Conservation (phyloP, 2,329 filamentous ascomycete genomes). For the Truncatella angustata region DNA sequence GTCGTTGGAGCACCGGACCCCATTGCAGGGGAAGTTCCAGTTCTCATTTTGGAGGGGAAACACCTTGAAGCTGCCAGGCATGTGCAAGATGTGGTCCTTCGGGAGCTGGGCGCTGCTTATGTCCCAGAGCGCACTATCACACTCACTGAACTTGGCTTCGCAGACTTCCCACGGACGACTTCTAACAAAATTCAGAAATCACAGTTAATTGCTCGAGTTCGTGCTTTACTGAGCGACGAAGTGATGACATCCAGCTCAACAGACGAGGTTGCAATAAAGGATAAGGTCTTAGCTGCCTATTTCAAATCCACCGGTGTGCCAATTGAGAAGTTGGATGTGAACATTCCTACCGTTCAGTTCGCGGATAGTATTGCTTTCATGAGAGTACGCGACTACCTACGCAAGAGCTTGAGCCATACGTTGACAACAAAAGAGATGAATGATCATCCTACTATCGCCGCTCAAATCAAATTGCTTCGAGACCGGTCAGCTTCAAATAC, state of each 20-base stretch:
- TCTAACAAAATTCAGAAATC: slow-evolving; percentile 1
- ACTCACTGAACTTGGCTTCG: not conserved
- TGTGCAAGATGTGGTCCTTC: not conserved
- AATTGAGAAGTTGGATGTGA: not conserved
- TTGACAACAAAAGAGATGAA: not conserved
- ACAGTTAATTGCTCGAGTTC: not conserved
- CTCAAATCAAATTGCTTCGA: not conserved
- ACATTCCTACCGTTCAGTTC: not conserved
- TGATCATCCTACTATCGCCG: not conserved
- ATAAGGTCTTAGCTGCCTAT: not conserved
- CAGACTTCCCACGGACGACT: not conserved
- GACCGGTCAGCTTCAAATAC: not conserved
- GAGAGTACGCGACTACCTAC: not conserved
- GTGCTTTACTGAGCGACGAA: not conserved
- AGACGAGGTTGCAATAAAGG: not conserved
- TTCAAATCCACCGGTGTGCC: not conserved
- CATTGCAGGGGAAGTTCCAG: not conserved
- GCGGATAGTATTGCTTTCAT: not conserved
- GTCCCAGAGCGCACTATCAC: not conserved
- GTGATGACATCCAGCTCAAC: too few species aligned
- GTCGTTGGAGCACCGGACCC: not conserved
- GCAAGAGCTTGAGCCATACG: not conserved
- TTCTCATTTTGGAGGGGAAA: not conserved
- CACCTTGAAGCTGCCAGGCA: not conserved
- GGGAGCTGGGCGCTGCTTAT: not conserved